Evolutionary conservation across 306 rosid species (phyloP), one percentile per base, ranked within the genome.

Genomic region (Hippophae tibetana): DNA sequence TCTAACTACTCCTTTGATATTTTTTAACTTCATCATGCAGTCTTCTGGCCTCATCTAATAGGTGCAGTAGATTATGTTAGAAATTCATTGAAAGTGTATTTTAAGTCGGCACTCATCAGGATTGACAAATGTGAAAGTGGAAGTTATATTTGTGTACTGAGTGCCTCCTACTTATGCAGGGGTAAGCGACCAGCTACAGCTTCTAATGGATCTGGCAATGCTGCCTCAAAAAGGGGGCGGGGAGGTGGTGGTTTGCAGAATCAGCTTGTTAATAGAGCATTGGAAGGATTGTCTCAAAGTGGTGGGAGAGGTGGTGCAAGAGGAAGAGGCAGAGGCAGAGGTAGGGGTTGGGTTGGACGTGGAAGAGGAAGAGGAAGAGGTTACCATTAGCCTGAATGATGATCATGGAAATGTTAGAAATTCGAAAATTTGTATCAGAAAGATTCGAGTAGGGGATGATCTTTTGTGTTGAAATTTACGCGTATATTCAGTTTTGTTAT

Each of bases 181-280:
- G 78, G 76, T n/a, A 93, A 93, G 72, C 81, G 99, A 14, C 83
- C 90, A 68, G 83, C 79, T 64, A 64, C 48, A 59, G 43, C 80
- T 45, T 43, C 78, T 57, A 88, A 83, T 53, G 95, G 80, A 51
- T 73, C 95, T 41, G 76, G 82, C 58, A 88, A 77, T 55, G 53
- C 60, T 27, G 64, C 83, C 9, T 56, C 83, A 27, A 86, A 88
- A 84, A 88, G 80, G 75, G 93, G 90, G 46, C 85, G 95, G 25
- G 38, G 38, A 31, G 38, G 38, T 31, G 96, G 92, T 42, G 82
- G 85, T 63, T 27, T 77, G 26, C 99, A 70, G 72, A 81, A 72
- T 69, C 99, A 93, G 71, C 94, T 88, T 58, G 90, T 81, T 67
- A 82, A 82, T 72, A 93, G 94, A 79, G 97, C 97, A 10, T 73